Evolutionary conservation across 169 alveolate species (phyloP), one percentile per base, ranked within the genome.

Genomic region (Theileria parva): DNA sequence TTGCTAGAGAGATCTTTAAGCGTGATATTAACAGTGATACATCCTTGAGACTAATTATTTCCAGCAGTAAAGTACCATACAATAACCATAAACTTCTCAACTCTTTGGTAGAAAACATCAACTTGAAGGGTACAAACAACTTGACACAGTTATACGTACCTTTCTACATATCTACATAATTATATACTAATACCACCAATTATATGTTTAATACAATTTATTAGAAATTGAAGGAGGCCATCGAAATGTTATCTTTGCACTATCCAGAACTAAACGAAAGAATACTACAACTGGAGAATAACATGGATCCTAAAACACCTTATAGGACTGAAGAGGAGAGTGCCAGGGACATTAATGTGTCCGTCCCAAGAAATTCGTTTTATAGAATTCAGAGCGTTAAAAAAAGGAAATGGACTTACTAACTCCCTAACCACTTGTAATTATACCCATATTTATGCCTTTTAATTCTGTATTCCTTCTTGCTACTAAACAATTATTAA

Each of bases 341-440:
- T 70, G 77, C 77, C 76, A 73, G 50, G 28, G 65, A 27, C 30
- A 51, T 48, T 51, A 72, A 74, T 57, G 48, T 63, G 39, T 69
- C 23, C 67, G 51, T 27, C 9, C 34, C 53, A 63, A 63, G 71
- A 21, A 63, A 13, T 23, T 4, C 11, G 12, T 5, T 27, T 15
- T 63, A 63, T 32, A 63, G 71, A 63, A 21, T 78, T 50, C 74
- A 28, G 66, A 79, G 79, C 27, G 87, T 85, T 27, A 65, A 87
- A 34, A 74, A 77, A 15, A 53, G 86, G 27, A 85, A 85, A 68
- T 77, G 87, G 87, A 85, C 87, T 11, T 85, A 79, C 81, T 85
- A 67, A 39, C 55, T 76, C 55, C 91, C 91, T 5, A 78, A 63
- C 91, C 91, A 85, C n/a, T 65, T 77, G 85, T 85, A 85, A 61